Conservation (phyloP, 2,329 filamentous ascomycete species). For the Mariannaea sp. region DNA sequence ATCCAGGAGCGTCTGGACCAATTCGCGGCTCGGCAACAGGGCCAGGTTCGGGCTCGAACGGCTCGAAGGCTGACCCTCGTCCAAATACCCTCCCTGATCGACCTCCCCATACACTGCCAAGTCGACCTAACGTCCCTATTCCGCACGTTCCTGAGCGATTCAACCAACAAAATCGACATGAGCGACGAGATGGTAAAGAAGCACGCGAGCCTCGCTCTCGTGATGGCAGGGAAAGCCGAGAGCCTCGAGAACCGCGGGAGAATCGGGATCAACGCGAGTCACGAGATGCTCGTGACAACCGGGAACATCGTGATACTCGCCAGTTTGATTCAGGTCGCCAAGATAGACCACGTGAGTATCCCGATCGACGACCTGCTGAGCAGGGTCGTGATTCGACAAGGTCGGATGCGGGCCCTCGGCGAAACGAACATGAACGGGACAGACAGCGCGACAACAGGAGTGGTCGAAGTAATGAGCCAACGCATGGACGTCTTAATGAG, state of each 20-base stretch:
- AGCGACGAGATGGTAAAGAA: constrained; percentile 47
- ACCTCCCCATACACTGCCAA: constrained; percentile 54
- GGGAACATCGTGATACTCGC: constrained; percentile 45
- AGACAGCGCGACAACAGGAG: constrained; percentile 41
- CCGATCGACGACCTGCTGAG: constrained; percentile 52
- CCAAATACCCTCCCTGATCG: constrained; percentile 46
- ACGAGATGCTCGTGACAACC: constrained; percentile 47
- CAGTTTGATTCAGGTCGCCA: constrained; percentile 48
- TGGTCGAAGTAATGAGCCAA: constrained; percentile 34
- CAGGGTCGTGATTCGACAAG: constrained; percentile 33
- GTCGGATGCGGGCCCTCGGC: constrained; percentile 43
- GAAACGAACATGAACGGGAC: constrained; percentile 50
- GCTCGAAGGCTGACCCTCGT: constrained; percentile 37
- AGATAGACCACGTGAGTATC: constrained; percentile 49
- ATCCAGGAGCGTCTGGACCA: constrained; percentile 29
- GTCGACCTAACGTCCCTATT: constrained; percentile 62
- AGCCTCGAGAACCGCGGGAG: constrained; percentile 35
- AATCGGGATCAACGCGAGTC: constrained; percentile 41
- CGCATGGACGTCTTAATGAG: constrained; percentile 37
- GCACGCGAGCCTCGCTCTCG: constrained; percentile 42
- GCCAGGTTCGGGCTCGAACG: constrained; percentile 24
- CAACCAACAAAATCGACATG: constrained; percentile 47
- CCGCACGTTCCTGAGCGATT: constrained; percentile 55
- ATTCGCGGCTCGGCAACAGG: constrained; percentile 36
- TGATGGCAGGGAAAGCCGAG: constrained; percentile 40